Base-by-base conservation (phyloP, 108 stramenopile species). In the Fistulifera pelliculosa region DNA sequence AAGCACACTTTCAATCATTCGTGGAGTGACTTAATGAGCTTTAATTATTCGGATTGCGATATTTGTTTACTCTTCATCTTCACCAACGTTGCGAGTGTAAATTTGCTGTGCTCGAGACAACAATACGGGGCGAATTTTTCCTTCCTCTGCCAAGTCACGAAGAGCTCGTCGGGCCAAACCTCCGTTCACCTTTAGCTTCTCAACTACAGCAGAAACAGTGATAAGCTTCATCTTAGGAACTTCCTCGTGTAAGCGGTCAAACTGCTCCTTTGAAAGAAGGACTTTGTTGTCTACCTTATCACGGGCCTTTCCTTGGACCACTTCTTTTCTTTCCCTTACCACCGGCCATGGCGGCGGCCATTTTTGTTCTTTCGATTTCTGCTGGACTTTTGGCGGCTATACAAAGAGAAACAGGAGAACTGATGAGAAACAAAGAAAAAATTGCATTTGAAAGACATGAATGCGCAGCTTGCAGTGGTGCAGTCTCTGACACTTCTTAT, bases 201-300 rank as follows among this genome's bases (percentile, higher is more conserved):
- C 99, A 27, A 98, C 97, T 19, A 99, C 89, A 31, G 89, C 65
- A 27, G 94, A 87, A 39, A 94, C 90, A 39, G 99, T 97, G 73
- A 99, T 98, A 24, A 98, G 84, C 85, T 99, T 99, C 96, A 99
- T 99, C 76, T 99, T 99, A 25, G 99, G 99, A 18, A 99, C 91
- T 64, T 99, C 97, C 16, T 83, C 73, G 54, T 95, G 73, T 62
- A 98, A 77, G 54, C 95, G 81, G 41, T 95, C 87, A 68, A 79
- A 96, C 63, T 93, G 94, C 62, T 97, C 94, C 87, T 98, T 95
- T 61, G 93, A 82, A 76, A 98, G 95, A 54, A 98, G 88, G 43
- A 99, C 99, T 79, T 96, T 94, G 87, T 99, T 99, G 65, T 94
- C 91, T 48, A 98, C 84, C 94, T 99, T 97, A 65, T 98, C 97